phyloP scores from a whole-genome alignment of 2,329 filamentous ascomycete species.

The Aspergillus pseudonomiae region DNA sequence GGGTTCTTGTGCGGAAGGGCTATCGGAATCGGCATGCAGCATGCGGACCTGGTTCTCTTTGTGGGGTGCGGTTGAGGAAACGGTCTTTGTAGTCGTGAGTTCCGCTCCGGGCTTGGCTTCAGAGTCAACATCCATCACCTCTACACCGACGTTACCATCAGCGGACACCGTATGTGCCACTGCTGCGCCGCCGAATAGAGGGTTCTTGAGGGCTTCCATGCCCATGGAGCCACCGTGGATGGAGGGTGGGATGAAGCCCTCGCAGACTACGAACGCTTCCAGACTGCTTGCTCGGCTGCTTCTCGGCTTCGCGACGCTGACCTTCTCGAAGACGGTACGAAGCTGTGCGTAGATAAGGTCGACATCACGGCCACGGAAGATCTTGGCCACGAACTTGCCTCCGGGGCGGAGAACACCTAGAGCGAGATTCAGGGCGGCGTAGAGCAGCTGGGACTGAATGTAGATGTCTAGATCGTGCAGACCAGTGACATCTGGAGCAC shows the following conservation, averaged over 20 bases:
- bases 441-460: conserved; percentile 92
- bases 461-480: conserved; percentile 98
- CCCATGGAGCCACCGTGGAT: conserved; percentile 53
- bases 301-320: conserved; percentile 89
- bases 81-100: conserved; percentile 6
- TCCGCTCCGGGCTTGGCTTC: conserved; percentile 30
- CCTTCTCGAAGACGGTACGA: conserved; percentile 83
- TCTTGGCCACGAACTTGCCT: conserved; percentile 96
- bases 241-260: conserved; percentile 77
- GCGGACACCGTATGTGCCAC: conserved; percentile 30
- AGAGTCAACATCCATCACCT: conserved; percentile 47
- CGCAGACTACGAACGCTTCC: conserved; percentile 94
- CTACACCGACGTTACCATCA: conserved; percentile 37
- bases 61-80: conserved; percentile 14
- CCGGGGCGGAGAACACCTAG: conserved; percentile 90
- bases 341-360: conserved; percentile 93
- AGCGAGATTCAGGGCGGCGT: conserved; percentile 89
- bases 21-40: conserved; percentile 49
- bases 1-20: conserved; percentile 29
- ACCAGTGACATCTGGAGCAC: conserved; percentile 93
- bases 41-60: conserved; percentile 28
- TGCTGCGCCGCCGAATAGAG: conserved; percentile 44
- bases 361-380: conserved; percentile 93
- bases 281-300: conserved; percentile 95
- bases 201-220: conserved; percentile 40